Conservation (phyloP, 2,329 filamentous ascomycete species). For the Fusarium goolgardi region DNA sequence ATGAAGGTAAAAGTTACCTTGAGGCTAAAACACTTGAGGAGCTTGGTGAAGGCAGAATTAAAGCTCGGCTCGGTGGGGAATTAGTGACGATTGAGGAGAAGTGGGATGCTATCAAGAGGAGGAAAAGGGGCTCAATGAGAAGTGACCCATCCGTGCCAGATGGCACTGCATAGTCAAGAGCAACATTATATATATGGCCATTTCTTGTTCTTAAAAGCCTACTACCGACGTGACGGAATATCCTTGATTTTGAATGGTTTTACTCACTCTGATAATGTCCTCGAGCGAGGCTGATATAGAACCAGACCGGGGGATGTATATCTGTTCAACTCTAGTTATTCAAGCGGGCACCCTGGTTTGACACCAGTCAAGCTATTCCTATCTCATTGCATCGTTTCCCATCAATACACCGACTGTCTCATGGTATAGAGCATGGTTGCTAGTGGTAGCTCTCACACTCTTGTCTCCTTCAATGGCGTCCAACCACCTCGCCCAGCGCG, state of each 20-base stretch:
- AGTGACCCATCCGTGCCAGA: constrained; percentile 43
- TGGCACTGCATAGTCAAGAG: constrained; percentile 26
- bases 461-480: constrained; percentile 74
- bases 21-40: constrained; percentile 63
- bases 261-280: neutral
- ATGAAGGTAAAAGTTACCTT: constrained; percentile 53
- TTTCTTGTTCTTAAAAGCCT: constrained; percentile 13
- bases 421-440: constrained; percentile 63
- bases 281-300: neutral
- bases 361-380: neutral
- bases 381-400: neutral
- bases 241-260: neutral
- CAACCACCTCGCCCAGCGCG: constrained; percentile 76
- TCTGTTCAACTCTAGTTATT: neutral
- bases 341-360: neutral
- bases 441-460: constrained; percentile 74
- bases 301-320: neutral
- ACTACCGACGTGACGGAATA: constrained; percentile 12
- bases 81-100: constrained; percentile 59
- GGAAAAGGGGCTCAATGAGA: constrained; percentile 45
- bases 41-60: constrained; percentile 60
- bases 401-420: constrained; percentile 69
- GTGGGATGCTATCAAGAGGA: constrained; percentile 54
- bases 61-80: constrained; percentile 59
- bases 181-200: neutral